Percentiles rank a stretch among this genome's conserved stretches.
These are phyloP conservation scores for Trametes punicea DNA, from an alignment of 768 basidiomycete genomes.

Conservation along the genomic window DNA sequence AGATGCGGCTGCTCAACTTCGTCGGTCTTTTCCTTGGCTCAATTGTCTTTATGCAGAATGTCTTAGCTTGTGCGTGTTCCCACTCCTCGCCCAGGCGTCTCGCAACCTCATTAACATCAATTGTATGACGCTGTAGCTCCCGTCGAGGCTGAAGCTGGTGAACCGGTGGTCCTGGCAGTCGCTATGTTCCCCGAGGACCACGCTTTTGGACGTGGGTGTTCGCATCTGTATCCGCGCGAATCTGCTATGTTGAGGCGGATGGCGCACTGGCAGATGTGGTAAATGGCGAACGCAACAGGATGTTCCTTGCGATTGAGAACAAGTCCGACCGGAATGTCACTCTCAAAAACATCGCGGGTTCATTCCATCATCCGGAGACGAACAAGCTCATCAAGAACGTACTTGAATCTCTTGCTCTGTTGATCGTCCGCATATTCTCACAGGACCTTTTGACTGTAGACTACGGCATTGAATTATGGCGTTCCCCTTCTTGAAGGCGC, in stretches of 20 bases:
- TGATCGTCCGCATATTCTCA: not conserved
- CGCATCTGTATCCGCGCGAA: not conserved
- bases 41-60: constrained; percentile 28
- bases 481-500: constrained; percentile 50
- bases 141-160: constrained; percentile 32
- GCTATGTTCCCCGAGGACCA: constrained; percentile 71
- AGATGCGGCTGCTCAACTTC: constrained; percentile 35
- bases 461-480: constrained; percentile 52
- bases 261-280: constrained; percentile 58
- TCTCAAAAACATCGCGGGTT: constrained; percentile 60
- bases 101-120: not conserved
- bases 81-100: not conserved
- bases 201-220: constrained; percentile 67
- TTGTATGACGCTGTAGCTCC: constrained; percentile 19
- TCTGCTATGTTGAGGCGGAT: not conserved
- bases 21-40: constrained; percentile 29
- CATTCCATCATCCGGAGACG: constrained; percentile 63
- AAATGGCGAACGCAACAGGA: constrained; percentile 76
- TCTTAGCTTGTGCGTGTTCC: constrained; percentile 28
- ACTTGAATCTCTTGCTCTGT: not conserved
- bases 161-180: constrained; percentile 51
- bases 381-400: constrained; percentile 68
- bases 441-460: constrained; percentile 37
- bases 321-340: constrained; percentile 71
- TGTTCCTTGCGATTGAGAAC: constrained; percentile 69